Conservation (phyloP, 805 yeast species). For the Wickerhamiella occidentalis region DNA sequence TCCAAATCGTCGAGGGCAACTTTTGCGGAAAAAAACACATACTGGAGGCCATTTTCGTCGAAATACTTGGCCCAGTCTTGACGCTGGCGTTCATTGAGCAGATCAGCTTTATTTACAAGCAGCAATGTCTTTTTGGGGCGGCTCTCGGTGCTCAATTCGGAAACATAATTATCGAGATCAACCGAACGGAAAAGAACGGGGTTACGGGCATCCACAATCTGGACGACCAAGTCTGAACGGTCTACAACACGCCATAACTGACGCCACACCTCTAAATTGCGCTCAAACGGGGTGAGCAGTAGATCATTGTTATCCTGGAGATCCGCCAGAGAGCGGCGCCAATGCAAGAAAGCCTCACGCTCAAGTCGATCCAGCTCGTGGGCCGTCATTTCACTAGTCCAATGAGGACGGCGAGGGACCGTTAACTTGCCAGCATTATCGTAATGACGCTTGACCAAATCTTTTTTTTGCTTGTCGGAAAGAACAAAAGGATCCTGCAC, state of each 20-base stretch:
- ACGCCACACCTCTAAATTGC: slow-evolving; percentile 96
- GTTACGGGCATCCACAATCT: slow-evolving; percentile 94
- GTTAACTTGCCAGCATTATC: slow-evolving; percentile 45
- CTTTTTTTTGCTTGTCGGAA: slow-evolving; percentile 52
- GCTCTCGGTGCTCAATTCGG: slow-evolving; percentile 46
- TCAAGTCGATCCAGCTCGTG: slow-evolving; percentile 74
- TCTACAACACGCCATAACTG: slow-evolving; percentile 97
- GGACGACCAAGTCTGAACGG: slow-evolving; percentile 85
- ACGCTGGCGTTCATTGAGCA: slow-evolving; percentile 67
- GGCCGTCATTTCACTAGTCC: slow-evolving; percentile 64
- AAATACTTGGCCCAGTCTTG: slow-evolving; percentile 80
- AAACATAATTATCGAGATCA: slow-evolving; percentile 75
- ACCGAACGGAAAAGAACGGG: slow-evolving; percentile 81
- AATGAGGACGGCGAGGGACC: slow-evolving; percentile 85
- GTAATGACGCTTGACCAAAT: slow-evolving; percentile 46
- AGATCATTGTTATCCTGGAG: slow-evolving; percentile 77
- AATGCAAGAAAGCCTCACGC: slow-evolving; percentile 77
- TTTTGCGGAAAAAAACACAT: slow-evolving; percentile 86
- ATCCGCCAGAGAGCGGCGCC: slow-evolving; percentile 85
- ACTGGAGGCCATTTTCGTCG: slow-evolving; percentile 51
- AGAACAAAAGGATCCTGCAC: slow-evolving; percentile 46
- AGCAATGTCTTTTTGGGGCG: slow-evolving; percentile 59
- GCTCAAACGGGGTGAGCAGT: slow-evolving; percentile 87
- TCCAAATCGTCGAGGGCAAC: slow-evolving; percentile 65
- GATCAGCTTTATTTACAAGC: slow-evolving; percentile 87